Conservation (phyloP, 768 basidiomycete species). For the Hypholoma fasciculare region DNA sequence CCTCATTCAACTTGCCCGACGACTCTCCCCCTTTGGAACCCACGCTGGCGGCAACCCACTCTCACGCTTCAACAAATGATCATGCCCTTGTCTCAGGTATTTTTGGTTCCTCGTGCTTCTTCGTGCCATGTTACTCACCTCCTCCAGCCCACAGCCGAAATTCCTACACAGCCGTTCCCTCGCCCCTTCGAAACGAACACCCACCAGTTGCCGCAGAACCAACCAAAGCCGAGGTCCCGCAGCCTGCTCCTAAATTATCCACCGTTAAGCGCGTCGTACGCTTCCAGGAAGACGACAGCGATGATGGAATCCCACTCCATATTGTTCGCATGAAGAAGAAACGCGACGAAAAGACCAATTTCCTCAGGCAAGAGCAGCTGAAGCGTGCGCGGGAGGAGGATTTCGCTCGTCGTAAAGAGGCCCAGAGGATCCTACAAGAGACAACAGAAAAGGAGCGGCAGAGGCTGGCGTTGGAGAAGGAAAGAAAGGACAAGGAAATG, state of each 20-base stretch:
- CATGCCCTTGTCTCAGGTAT: constrained; percentile 17
- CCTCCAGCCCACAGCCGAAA: constrained; percentile 24
- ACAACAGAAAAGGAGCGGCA: constrained; percentile 49
- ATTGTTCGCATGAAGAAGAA: constrained; percentile 72
- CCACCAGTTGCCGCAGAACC: constrained; percentile 16
- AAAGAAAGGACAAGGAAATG: constrained; percentile 57
- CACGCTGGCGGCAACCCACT: constrained; percentile 14
- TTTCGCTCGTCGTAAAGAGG: constrained; percentile 46
- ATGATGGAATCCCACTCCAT: constrained; percentile 70
- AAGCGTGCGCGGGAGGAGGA: constrained; percentile 51
- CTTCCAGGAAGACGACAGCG: constrained; percentile 65
- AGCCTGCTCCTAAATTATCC: neutral
- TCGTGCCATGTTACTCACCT: constrained; percentile 6
- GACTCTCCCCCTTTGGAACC: constrained; percentile 14
- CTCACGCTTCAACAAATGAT: constrained; percentile 18
- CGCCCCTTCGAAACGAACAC: constrained; percentile 48
- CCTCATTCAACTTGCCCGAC: constrained; percentile 14
- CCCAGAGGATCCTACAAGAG: constrained; percentile 42
- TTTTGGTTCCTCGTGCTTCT: constrained; percentile 11
- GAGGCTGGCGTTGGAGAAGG: constrained; percentile 45
- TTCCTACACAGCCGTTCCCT: constrained; percentile 44
- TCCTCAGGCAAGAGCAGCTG: constrained; percentile 60
- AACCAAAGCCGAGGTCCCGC: neutral
- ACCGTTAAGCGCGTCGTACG: constrained; percentile 57
- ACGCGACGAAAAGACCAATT: constrained; percentile 70